Conservation (phyloP, 2,329 filamentous ascomycete species). For the Celoporthe dispersa region DNA sequence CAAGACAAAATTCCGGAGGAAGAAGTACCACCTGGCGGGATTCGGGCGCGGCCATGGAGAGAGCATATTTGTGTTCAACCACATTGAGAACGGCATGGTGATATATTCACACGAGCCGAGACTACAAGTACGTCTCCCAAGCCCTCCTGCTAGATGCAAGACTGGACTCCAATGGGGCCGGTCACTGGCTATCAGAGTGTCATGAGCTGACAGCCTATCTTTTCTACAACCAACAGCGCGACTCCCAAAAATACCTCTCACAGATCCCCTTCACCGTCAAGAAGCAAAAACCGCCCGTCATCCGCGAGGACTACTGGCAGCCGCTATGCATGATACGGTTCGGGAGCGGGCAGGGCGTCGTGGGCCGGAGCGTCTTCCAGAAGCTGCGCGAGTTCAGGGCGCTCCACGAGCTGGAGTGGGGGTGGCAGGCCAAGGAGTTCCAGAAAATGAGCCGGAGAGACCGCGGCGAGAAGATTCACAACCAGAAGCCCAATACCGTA, state of each 20-base stretch:
- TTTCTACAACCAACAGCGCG: slow-evolving; percentile 14
- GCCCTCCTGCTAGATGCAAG: background rate
- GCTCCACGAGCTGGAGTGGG: slow-evolving; percentile 67
- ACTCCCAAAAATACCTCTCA: slow-evolving; percentile 26
- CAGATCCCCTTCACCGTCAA: slow-evolving; percentile 67
- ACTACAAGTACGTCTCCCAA: slow-evolving; percentile 18
- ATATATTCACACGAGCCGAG: slow-evolving; percentile 55
- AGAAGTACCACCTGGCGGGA: slow-evolving; percentile 33
- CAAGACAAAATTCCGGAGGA: slow-evolving; percentile 28
- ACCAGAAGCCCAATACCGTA: slow-evolving; percentile 64
- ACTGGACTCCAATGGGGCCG: background rate
- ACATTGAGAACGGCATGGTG: slow-evolving; percentile 55
- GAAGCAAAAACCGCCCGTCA: slow-evolving; percentile 64
- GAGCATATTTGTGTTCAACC: slow-evolving; percentile 60
- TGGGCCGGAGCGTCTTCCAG: slow-evolving; percentile 65
- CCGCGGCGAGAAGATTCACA: slow-evolving; percentile 58
- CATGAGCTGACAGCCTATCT: slow-evolving; percentile 5
- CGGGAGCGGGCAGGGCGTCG: slow-evolving; percentile 51
- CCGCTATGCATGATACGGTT: slow-evolving; percentile 65
- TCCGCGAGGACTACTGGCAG: slow-evolving; percentile 71
- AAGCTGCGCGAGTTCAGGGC: slow-evolving; percentile 67
- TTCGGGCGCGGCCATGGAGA: slow-evolving; percentile 54
- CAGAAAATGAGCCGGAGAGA: slow-evolving; percentile 45
- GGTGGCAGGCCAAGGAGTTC: slow-evolving; percentile 48
- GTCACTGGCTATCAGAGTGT: background rate